Evolutionary conservation across 371 early-diverging fungal genomes (phyloP).

Genomic region (Mortierella sp.): DNA sequence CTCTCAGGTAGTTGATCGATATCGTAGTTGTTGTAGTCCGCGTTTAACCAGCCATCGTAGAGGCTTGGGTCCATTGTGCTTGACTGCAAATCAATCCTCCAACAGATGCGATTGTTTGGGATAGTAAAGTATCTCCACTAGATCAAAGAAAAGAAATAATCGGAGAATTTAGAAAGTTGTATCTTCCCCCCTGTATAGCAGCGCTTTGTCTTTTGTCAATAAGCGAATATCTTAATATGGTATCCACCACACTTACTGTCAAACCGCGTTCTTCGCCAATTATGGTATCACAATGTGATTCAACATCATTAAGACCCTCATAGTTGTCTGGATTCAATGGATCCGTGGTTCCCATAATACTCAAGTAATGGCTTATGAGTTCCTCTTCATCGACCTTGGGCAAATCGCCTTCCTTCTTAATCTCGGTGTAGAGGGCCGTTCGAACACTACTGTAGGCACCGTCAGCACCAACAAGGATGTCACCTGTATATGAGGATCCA

Average conservation of each 20-base stretch:
- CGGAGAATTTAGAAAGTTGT: neutral
- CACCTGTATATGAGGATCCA: constrained; percentile 16
- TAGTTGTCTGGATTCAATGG: constrained; percentile 32
- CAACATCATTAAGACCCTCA: constrained; percentile 28
- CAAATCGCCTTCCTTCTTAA: constrained; percentile 18
- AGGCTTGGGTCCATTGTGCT: constrained; percentile 22
- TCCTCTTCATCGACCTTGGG: constrained; percentile 29
- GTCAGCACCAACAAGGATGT: constrained; percentile 42
- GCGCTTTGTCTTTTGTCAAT: neutral
- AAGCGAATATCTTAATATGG: neutral
- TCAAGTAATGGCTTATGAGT: constrained; percentile 26
- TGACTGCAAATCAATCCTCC: constrained; percentile 40
- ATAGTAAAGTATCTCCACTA: constrained; percentile 44
- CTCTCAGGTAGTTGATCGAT: constrained; percentile 13
- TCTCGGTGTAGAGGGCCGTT: constrained; percentile 3
- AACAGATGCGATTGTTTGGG: constrained; percentile 39
- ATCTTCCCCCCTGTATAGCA: neutral
- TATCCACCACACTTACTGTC: constrained; percentile 14
- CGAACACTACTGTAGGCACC: constrained; percentile 41
- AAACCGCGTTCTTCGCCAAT: constrained; percentile 29
- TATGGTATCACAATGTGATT: constrained; percentile 30
- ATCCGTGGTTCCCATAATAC: constrained; percentile 35
- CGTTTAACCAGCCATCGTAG: constrained; percentile 38
- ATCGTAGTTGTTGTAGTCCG: constrained; percentile 38
- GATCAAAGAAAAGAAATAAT: neutral